Percentiles rank a stretch among this genome's conserved stretches.
These are phyloP conservation scores for Penicillium sp. DNA, from an alignment of 2,329 filamentous ascomycete species.

Conservation along the genomic window DNA sequence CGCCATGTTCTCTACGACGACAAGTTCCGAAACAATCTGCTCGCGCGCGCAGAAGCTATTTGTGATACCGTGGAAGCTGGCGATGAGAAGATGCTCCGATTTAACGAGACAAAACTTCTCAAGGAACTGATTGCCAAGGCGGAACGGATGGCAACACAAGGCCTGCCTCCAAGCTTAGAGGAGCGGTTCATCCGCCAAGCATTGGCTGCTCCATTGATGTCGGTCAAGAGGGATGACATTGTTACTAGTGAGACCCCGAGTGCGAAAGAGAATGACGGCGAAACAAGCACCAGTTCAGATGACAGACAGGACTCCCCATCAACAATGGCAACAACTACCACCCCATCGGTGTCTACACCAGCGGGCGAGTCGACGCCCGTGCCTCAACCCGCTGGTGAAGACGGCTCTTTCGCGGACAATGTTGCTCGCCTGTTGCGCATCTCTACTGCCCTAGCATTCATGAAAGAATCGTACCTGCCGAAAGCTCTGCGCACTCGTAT, in stretches of 20 bases:
- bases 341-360: slow-evolving; percentile 39
- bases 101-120: slow-evolving; percentile 72
- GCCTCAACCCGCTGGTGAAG: slow-evolving; percentile 36
- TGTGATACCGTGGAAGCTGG: slow-evolving; percentile 83
- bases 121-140: slow-evolving; percentile 70
- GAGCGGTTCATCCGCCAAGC: slow-evolving; percentile 76
- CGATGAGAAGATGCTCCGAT: slow-evolving; percentile 80
- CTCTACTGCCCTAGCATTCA: slow-evolving; percentile 52
- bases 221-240: slow-evolving; percentile 61
- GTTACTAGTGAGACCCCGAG: slow-evolving; percentile 25
- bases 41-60: slow-evolving; percentile 66
- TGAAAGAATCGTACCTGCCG: slow-evolving; percentile 52
- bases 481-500: slow-evolving; percentile 39
- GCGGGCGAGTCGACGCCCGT: slow-evolving; percentile 40
- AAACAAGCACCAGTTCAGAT: slow-evolving; percentile 22
- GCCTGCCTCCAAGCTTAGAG: slow-evolving; percentile 78
- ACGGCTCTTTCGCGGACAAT: slow-evolving; percentile 32
- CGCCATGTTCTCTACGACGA: slow-evolving; percentile 42
- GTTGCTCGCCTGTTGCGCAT: slow-evolving; percentile 49
- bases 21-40: slow-evolving; percentile 51
- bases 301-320: slow-evolving; percentile 34
- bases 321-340: slow-evolving; percentile 34
- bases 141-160: slow-evolving; percentile 61
- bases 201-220: slow-evolving; percentile 74
- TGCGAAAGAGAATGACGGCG: slow-evolving; percentile 19